Evolutionary conservation across 306 rosid species (phyloP), one percentile per base, ranked within the genome.

Genomic region (Acacia acuminata): DNA sequence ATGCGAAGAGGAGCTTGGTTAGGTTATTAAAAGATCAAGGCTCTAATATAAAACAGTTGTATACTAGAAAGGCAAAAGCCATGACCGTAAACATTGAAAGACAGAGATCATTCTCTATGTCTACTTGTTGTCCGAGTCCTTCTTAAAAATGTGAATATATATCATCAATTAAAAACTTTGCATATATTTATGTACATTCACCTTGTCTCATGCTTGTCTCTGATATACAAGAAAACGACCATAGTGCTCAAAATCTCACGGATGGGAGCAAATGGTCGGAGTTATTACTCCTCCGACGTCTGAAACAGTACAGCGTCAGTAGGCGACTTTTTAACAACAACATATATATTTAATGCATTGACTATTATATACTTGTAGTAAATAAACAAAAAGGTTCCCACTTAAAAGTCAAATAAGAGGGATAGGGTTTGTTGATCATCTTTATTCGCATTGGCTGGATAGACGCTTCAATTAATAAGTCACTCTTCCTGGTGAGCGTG

Each of bases 1-100:
- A 94, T 51, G 99, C 99, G 0, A 96, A 96, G 86, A 85, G 99
- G 11, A 96, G 98, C 55, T 73, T 96, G 72, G 92, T 79, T 2
- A 85, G 97, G 30, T 80, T 96, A 77, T 79, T 96, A 65, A 82
- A 92, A 40, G 97, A 96, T 72, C 99, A 96, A 47, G 77, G 87
- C 8, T 80, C 94, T 3, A 96, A 96, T 71, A 88, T 96, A 12
- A 96, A 96, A 45, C 91, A 92, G 50, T 83, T 96, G 88, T 94
- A 96, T 34, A 92, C 84, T 40, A 96, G 91, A 71, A 96, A 88
- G 86, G 98, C 88, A 0, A 92, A 91, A 10, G 84, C 88, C 75
- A 81, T 96, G 83, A 82, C 84, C 20, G 82, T 94, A 16, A 92
- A 85, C 51, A 87, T 86, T 22, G 85, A 77, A 61, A 82, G 90